Evolutionary conservation across 2,329 filamentous ascomycete species (phyloP).

Genomic region (Fusarium caatingaense): DNA sequence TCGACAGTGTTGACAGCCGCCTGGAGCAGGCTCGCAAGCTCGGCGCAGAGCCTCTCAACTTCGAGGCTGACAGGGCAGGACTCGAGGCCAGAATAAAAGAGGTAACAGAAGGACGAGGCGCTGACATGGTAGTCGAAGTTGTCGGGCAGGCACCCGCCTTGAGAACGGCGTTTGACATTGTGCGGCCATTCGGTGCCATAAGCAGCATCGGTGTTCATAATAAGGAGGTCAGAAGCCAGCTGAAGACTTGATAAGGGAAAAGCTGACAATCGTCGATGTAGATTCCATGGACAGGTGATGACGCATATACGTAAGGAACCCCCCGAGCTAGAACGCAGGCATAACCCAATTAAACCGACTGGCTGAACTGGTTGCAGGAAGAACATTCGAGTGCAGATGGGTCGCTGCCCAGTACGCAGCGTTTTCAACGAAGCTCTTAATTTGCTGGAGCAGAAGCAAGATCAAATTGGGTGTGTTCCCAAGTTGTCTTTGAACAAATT

Average conservation of each 20-base stretch:
- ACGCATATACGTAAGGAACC: constrained; percentile 67
- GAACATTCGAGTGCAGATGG: constrained; percentile 80
- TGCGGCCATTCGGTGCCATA: constrained; percentile 79
- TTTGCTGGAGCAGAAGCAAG: constrained; percentile 73
- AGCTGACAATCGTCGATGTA: constrained; percentile 47
- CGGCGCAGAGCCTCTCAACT: constrained; percentile 87
- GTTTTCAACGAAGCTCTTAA: constrained; percentile 74
- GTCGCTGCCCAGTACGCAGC: constrained; percentile 78
- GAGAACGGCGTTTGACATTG: constrained; percentile 75
- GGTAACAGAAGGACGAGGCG: constrained; percentile 81
- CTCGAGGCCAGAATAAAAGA: constrained; percentile 77
- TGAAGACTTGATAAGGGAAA: not conserved
- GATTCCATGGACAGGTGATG: constrained; percentile 74
- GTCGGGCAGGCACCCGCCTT: constrained; percentile 77
- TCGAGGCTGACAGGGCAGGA: constrained; percentile 72
- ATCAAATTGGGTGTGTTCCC: constrained; percentile 70
- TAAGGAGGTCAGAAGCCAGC: constrained; percentile 64
- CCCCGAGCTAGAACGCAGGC: not conserved
- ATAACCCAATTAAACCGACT: constrained; percentile 12
- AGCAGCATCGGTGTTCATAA: constrained; percentile 83
- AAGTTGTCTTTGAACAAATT: not conserved
- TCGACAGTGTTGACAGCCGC: constrained; percentile 81
- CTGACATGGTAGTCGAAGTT: constrained; percentile 85
- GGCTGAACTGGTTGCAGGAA: constrained; percentile 61
- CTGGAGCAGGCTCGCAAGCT: constrained; percentile 78